Percentiles rank a stretch among this genome's conserved stretches.
phyloP scores from a whole-genome alignment of 805 yeast genomes.

The Dipodascopsis uninucleata region DNA sequence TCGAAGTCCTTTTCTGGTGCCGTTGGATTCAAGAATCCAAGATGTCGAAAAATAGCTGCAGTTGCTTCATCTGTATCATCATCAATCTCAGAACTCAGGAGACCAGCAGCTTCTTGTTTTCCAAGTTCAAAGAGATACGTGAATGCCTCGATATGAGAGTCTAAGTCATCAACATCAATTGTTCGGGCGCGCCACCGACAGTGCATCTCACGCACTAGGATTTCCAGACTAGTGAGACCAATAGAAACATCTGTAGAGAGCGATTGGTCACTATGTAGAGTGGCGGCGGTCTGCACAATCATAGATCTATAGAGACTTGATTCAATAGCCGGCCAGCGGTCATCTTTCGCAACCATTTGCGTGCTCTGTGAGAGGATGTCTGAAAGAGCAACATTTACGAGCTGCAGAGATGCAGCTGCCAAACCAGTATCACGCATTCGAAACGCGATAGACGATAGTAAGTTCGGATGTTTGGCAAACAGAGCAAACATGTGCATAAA shows the following conservation, averaged over 20 bases:
- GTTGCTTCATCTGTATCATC: not conserved
- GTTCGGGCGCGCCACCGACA: conserved; percentile 2
- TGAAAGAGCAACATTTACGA: conserved; percentile 6
- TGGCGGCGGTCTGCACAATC: no score
- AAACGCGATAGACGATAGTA: no score
- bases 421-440: no score
- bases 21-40: conserved; percentile 8
- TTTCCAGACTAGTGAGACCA: not conserved
- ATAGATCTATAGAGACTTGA: no score
- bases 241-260: not conserved
- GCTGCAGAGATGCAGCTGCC: conserved; percentile 1
- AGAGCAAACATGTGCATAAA: no score
- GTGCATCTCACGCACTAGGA: not conserved
- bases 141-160: not conserved
- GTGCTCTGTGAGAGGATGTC: conserved; percentile 12
- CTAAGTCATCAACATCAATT: not conserved
- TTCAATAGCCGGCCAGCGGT: no score
- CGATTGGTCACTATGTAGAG: not conserved
- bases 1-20: conserved; percentile 8
- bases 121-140: conserved; percentile 1
- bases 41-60: conserved; percentile 6
- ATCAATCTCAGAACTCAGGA: not conserved
- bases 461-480: no score
- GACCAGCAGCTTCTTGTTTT: not conserved
- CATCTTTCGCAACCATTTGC: no score